A percentile compares a stretch with the other conserved stretches of the same genome.
Conservation (phyloP, 148 eudicot species). For the Vaccinium darrowii region DNA sequence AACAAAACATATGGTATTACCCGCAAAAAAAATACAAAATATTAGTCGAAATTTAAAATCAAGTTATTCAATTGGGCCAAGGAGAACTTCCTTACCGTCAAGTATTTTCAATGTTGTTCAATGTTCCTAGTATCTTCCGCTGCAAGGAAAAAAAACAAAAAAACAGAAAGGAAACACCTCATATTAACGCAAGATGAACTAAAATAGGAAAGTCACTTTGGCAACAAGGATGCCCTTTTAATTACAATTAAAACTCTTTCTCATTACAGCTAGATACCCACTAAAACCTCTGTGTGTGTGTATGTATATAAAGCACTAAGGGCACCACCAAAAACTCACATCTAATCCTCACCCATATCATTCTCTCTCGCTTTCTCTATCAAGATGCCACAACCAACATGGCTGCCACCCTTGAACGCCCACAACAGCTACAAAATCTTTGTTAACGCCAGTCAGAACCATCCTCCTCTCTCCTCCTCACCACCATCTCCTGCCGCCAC, state of each 20-base stretch:
- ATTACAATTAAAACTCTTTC: not conserved
- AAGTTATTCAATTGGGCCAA: no score
- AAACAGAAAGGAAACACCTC: not conserved
- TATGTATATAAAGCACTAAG: no score
- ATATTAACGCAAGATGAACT: not conserved
- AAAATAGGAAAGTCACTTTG: not conserved
- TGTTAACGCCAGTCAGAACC: not conserved
- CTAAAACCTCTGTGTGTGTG: not conserved
- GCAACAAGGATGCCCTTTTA: not conserved
- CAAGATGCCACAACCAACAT: not conserved
- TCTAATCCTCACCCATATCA: no score
- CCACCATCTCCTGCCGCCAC: not conserved
- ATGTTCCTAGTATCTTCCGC: no score
- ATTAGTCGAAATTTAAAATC: no score
- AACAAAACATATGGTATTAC: no score
- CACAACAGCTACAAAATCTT: not conserved
- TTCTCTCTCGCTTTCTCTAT: no score
- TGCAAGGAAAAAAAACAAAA: no score
- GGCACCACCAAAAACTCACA: no score
- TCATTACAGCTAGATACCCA: not conserved
- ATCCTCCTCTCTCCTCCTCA: not conserved
- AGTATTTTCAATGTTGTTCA: no score
- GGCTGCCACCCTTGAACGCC: not conserved
- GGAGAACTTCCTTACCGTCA: no score
- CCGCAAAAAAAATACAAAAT: no score